These are phyloP conservation scores for Babesia ovis DNA, from an alignment of 169 alveolate genomes.

Conservation along the genomic window DNA sequence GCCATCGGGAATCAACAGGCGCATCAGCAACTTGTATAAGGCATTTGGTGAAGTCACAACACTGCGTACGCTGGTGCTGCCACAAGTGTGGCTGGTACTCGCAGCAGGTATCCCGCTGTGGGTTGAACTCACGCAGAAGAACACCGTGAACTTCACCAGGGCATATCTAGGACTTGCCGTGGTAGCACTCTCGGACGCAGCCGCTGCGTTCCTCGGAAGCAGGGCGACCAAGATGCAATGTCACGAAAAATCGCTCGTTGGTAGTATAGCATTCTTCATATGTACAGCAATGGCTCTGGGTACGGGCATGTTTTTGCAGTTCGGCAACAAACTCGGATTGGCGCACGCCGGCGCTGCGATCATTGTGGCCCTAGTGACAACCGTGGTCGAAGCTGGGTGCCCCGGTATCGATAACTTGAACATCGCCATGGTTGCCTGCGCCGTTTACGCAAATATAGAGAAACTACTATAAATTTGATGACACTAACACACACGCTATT, in stretches of 20 bases:
- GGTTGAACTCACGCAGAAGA: conserved; percentile 19
- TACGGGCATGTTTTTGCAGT: background rate
- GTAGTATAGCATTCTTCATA: conserved; percentile 33
- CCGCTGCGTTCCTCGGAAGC: conserved; percentile 53
- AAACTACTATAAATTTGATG: background rate
- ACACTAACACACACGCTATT: background rate
- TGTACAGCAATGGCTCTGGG: conserved; percentile 7
- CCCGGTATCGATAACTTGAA: conserved; percentile 14
- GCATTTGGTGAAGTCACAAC: conserved; percentile 6
- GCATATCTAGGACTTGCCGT: conserved; percentile 43
- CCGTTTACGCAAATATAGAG: background rate
- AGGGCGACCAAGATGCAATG: conserved; percentile 1
- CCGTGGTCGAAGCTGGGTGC: conserved; percentile 34
- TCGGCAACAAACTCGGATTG: background rate
- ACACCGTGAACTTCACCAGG: conserved; percentile 18
- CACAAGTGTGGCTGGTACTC: conserved; percentile 17
- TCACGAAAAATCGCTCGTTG: conserved; percentile 41
- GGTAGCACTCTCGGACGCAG: conserved; percentile 47
- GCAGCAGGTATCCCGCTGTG: conserved; percentile 24
- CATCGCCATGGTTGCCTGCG: conserved; percentile 21
- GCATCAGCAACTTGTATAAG: background rate
- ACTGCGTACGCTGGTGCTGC: background rate
- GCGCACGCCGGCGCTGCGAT: conserved; percentile 1
- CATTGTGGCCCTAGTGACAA: conserved; percentile 14
- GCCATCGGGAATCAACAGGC: background rate